Percentiles rank a stretch among this genome's conserved stretches.
Conservation (phyloP, 2,329 filamentous ascomycete genomes). For the Ophiostoma sp. region DNA sequence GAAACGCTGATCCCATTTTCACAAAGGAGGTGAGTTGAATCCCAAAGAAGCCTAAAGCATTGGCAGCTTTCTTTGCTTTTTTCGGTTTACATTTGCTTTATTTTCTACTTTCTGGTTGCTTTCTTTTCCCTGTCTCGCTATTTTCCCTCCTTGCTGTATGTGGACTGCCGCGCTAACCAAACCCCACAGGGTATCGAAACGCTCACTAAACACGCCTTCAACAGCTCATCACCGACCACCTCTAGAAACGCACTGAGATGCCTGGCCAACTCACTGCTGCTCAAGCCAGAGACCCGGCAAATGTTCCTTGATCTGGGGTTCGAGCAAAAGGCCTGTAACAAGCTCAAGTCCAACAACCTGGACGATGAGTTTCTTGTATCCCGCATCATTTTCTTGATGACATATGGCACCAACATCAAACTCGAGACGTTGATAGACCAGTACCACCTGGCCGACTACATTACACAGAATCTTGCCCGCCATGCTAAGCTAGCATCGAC, state of each 20-base stretch:
- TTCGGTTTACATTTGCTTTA: neutral
- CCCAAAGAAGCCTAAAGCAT: neutral
- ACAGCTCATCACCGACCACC: conserved; percentile 55
- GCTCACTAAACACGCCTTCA: conserved; percentile 67
- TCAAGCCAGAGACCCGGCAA: conserved; percentile 63
- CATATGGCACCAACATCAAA: conserved; percentile 68
- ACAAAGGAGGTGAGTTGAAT: conserved; percentile 58
- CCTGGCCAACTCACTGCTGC: conserved; percentile 76
- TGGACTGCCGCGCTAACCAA: conserved; percentile 17
- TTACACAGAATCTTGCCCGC: conserved; percentile 63
- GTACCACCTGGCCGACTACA: conserved; percentile 60
- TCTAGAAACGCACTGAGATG: conserved; percentile 74
- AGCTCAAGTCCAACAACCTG: conserved; percentile 64
- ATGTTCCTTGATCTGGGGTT: conserved; percentile 66
- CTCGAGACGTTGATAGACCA: conserved; percentile 61
- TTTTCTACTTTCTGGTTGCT: neutral
- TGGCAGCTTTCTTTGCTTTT: neutral
- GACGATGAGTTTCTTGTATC: conserved; percentile 84
- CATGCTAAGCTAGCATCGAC: conserved; percentile 52
- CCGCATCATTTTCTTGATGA: conserved; percentile 74
- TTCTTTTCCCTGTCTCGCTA: conserved; percentile 1
- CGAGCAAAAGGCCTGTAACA: conserved; percentile 61
- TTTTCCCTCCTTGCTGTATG: neutral
- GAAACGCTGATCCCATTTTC: conserved; percentile 75
- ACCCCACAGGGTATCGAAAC: conserved; percentile 63